Evolutionary conservation across 129 eudicot genomes (phyloP).

Genomic region (Artemisia annua): DNA sequence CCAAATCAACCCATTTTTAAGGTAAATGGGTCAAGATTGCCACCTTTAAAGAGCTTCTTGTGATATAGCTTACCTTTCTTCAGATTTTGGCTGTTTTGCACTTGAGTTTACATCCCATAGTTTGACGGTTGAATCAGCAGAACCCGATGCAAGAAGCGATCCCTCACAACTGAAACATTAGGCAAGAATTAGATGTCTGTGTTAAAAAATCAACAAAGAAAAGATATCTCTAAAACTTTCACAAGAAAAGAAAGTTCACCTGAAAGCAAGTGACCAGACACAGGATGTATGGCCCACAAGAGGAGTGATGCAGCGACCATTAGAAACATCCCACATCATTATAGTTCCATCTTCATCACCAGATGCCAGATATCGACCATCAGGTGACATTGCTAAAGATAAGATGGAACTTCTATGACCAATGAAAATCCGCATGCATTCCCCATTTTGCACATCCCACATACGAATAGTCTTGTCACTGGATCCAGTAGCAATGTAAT

Average conservation of each 20-base stretch:
- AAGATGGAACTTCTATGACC: conserved; percentile 93
- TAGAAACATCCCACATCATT: conserved; percentile 98
- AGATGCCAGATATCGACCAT: conserved; percentile 97
- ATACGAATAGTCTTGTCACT: conserved; percentile 96
- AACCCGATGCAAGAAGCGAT: conserved; percentile 98
- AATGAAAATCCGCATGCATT: conserved; percentile 87
- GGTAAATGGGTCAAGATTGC: too few species aligned
- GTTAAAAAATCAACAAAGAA: neutral
- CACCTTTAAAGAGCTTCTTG: too few species aligned
- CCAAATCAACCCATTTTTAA: too few species aligned
- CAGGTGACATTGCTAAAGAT: conserved; percentile 94
- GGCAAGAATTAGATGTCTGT: neutral
- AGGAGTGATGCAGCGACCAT: conserved; percentile 88
- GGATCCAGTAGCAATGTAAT: conserved; percentile 93
- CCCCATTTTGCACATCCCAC: conserved; percentile 94
- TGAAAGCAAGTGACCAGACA: conserved; percentile 93
- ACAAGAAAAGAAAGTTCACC: conserved; percentile 33
- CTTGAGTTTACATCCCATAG: conserved; percentile 92
- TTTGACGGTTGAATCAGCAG: conserved; percentile 97
- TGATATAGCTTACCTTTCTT: conserved; percentile 60
- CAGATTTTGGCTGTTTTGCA: conserved; percentile 56
- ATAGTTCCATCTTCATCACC: conserved; percentile 97
- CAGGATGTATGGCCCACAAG: conserved; percentile 93
- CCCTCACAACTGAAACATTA: conserved; percentile 83
- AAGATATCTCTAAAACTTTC: neutral